These are phyloP conservation scores for Cystoderma amianthinum DNA, from an alignment of 768 basidiomycete species.

Conservation along the genomic window DNA sequence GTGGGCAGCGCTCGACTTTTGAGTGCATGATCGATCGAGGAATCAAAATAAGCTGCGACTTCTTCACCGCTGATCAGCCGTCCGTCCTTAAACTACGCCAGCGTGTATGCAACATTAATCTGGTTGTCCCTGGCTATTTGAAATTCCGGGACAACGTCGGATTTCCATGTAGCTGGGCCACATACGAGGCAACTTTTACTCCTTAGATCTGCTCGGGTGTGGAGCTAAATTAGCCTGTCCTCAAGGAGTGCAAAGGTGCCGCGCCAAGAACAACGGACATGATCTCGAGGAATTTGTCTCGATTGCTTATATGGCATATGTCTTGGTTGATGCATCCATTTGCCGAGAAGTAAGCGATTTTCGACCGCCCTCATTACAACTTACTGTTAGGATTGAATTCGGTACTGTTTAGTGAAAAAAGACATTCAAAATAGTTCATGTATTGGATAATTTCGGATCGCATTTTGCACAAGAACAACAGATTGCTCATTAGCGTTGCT, in stretches of 20 bases:
- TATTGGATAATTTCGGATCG: no score
- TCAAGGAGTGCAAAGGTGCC: constrained; percentile 4
- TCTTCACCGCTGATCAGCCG: constrained; percentile 13
- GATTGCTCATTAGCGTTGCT: no score
- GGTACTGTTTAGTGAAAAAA: no score
- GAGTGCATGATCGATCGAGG: constrained; percentile 17
- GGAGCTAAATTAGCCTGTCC: neutral
- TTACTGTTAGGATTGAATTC: no score
- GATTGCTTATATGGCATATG: constrained; percentile 21
- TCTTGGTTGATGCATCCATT: constrained; percentile 4
- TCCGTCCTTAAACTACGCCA: no score
- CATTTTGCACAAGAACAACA: no score
- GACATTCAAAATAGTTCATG: no score
- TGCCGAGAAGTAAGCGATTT: constrained; percentile 2
- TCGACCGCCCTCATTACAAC: neutral
- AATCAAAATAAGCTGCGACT: constrained; percentile 23
- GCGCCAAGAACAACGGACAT: constrained; percentile 19
- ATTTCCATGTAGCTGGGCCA: constrained; percentile 4
- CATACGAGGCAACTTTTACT: neutral
- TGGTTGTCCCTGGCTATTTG: constrained; percentile 1
- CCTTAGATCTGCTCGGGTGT: neutral
- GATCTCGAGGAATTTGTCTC: constrained; percentile 18
- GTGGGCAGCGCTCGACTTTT: neutral
- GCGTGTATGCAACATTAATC: no score
- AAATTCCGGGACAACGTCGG: constrained; percentile 21